Base-by-base conservation (phyloP, 257 asterid species). In the Capsicum chinense region DNA sequence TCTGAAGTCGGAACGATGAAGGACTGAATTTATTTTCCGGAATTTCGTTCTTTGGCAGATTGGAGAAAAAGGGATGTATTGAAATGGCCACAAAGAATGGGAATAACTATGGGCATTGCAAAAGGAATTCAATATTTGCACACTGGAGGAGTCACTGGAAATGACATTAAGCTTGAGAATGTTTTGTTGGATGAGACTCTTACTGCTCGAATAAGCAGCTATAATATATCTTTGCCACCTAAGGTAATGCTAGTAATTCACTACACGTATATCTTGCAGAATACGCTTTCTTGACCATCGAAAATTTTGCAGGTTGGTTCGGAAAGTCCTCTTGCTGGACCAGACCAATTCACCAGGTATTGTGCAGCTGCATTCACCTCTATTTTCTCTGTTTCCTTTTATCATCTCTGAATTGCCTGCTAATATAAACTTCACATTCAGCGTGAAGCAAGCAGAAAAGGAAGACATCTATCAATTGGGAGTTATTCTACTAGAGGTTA, bases 71-170 rank as follows among this genome's bases (percentile, higher is more conserved):
- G 95, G 74, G 99, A 95, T 42, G 80, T 88, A 56, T 79, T 97
- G 86, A 95, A 95, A 90, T 97, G 99, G 99, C 99, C 99, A 5
- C 98, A 97, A 88, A 89, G 99, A 87, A 97, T 93, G 92, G 89
- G 89, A 39, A 92, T 97, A 78, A 73, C 94, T 5, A 92, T 93
- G 96, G 98, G 94, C 4, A 83, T 95, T 59, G 94, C 99, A 0
- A 94, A 95, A 87, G 99, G 99, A 17, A 91, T 94, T 63, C 99
- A 97, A 64, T 95, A 90, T 91, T 84, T 97, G 89, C 99, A 97
- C 35, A 87, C 95, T 0, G 94, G 89, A 3, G 97, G 99, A 58
- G 85, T 97, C 16, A 86, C 84, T 26, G 98, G 99, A 73, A 97
- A 94, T 66, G 93, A 93, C 86, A 85, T 97, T 50, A 95, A 92